Conservation (phyloP, 2,329 filamentous ascomycete species). For the Blastomyces gilchristii region DNA sequence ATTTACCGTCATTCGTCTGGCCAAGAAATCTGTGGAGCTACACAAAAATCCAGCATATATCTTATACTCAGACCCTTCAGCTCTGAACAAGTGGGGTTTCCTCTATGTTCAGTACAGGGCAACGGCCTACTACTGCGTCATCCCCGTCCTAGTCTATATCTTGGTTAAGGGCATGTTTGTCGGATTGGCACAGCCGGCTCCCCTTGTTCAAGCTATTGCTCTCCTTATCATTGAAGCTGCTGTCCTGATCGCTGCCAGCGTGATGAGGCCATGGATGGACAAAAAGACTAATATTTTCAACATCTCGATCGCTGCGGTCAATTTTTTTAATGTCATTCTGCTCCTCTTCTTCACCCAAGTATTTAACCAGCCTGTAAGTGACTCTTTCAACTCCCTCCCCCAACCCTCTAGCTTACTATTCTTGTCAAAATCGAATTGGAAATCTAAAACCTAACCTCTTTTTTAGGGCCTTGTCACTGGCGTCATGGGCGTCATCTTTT, state of each 20-base stretch:
- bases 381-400: not conserved
- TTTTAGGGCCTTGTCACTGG: slow-evolving; percentile 63
- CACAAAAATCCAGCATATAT: slow-evolving; percentile 97
- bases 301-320: slow-evolving; percentile 79
- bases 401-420: not conserved
- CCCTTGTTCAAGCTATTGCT: slow-evolving; percentile 66
- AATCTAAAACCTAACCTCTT: slow-evolving; percentile 6
- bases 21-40: slow-evolving; percentile 76
- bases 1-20: slow-evolving; percentile 80
- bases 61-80: slow-evolving; percentile 86
- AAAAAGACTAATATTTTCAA: slow-evolving; percentile 97
- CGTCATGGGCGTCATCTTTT: slow-evolving; percentile 81
- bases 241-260: slow-evolving; percentile 64
- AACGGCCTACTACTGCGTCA: slow-evolving; percentile 89
- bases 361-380: slow-evolving; percentile 65
- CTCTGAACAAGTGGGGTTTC: slow-evolving; percentile 96
- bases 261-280: slow-evolving; percentile 94
- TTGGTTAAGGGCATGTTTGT: slow-evolving; percentile 87
- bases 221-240: slow-evolving; percentile 73
- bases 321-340: slow-evolving; percentile 85
- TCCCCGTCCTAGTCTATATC: slow-evolving; percentile 66
- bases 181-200: slow-evolving; percentile 61
- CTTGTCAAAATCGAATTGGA: slow-evolving; percentile 3
- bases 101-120: slow-evolving; percentile 95
- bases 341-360: slow-evolving; percentile 78